Evolutionary conservation across 2,329 filamentous ascomycete genomes (phyloP), one percentile per base, ranked within the genome.

Genomic region (Trichophyton benhamiae): DNA sequence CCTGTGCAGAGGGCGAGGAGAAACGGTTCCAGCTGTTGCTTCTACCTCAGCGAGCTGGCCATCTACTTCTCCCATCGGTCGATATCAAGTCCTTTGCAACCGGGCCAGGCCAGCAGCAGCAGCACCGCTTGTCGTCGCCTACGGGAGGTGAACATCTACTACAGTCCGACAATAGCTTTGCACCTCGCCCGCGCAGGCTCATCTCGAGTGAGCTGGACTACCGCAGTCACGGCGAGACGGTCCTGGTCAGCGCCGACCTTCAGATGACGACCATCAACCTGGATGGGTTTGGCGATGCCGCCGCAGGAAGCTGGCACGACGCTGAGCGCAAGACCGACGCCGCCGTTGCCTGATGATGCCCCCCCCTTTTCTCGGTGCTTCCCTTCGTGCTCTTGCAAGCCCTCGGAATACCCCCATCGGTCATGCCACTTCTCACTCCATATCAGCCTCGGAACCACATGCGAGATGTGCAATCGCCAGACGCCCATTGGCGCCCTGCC

Each of bases 31-130:
- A 85, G 0, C 75, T 97, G 6, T 78, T 95, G 60, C 77, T 97
- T 8, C 84, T 97, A 11, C 91, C 94, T 0, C 80, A 96, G 53
- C 83, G 87, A 60, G 80, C 89, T 30, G 92, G 94, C 0, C 84
- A 84, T 70, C 74, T 94, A n/a, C 80, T 90, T 0, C 83, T 91
- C 30, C 94, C 94, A 0, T 80, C 76, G 6, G 79, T 97, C 1
- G 91, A 96, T 58, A 87, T 97, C 41, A 83, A 87, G 52, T 73
- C 77, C 2, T 84, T 85, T 71, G 78, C 84, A 6, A 63, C 61
- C 61, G 63, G 67, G 62, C 64, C 64, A 53, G 64, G 64, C 64
- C 55, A 27, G 55, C 60, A 1, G 9, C 58, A 27, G 55, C 61
- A 1, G 58, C 60, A 22, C 62, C 44, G n/a, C 44, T 11, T 48